phyloP scores from a whole-genome alignment of 2,329 filamentous ascomycete genomes.

The Trichoderma koningiopsis region DNA sequence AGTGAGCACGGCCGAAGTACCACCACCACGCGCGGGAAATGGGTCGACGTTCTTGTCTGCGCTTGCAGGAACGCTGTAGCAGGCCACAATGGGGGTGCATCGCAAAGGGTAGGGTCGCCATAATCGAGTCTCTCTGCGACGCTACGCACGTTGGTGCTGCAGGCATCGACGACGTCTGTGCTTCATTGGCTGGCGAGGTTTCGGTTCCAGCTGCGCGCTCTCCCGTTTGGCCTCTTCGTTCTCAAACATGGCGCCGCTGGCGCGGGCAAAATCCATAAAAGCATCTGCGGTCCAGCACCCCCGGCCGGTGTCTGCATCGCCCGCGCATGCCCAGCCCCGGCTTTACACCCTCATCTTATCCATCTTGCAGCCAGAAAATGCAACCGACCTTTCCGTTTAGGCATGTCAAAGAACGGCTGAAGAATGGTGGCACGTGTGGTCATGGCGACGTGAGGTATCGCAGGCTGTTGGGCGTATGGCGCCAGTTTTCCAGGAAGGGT shows the following conservation, averaged over 20 bases:
- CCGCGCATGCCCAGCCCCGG: conserved; percentile 15
- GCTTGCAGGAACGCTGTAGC: conserved; percentile 27
- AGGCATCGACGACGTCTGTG: neutral
- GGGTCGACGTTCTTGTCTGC: conserved; percentile 15
- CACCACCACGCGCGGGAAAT: conserved; percentile 27
- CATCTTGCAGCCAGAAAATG: conserved; percentile 24
- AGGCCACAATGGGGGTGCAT: conserved; percentile 3
- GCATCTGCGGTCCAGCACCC: conserved; percentile 8
- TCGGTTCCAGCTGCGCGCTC: neutral
- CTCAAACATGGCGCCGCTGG: conserved; percentile 24
- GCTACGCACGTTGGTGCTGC: neutral
- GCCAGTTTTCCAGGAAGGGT: neutral
- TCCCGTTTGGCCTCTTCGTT: neutral
- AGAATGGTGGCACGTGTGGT: conserved; percentile 2
- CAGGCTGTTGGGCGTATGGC: neutral
- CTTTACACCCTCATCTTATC: conserved; percentile 23
- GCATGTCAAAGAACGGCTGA: conserved; percentile 16
- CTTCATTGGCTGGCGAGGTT: conserved; percentile 17
- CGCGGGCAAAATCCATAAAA: conserved; percentile 22
- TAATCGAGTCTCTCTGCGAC: neutral
- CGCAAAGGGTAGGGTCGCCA: neutral
- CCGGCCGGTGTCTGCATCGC: conserved; percentile 19
- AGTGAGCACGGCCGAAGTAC: conserved; percentile 34
- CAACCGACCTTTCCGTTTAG: conserved; percentile 20
- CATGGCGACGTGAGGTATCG: conserved; percentile 11